phyloP scores from a whole-genome alignment of 345 rosid species.

The Ricinus communis region DNA sequence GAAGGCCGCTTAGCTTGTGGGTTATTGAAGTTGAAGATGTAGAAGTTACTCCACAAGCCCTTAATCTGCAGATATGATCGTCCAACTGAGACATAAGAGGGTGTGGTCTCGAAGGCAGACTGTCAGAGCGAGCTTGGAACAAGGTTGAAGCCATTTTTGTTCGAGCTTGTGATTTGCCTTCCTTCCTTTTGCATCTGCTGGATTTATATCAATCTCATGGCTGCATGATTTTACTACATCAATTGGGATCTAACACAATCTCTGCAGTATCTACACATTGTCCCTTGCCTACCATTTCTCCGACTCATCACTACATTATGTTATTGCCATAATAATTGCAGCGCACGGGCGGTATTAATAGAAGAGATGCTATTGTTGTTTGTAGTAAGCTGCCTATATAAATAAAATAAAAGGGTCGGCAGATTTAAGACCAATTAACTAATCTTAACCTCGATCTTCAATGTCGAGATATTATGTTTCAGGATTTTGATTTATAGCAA shows the following conservation, averaged over 20 bases:
- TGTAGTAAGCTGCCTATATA: too few species aligned
- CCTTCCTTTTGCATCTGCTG: neutral
- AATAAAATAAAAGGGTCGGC: too few species aligned
- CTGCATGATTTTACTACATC: neutral
- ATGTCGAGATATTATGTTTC: too few species aligned
- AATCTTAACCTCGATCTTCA: too few species aligned
- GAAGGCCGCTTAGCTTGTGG: conserved; percentile 1
- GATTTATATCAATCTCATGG: neutral
- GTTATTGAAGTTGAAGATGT: conserved; percentile 29
- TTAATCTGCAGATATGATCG: conserved; percentile 36
- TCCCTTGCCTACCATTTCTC: conserved; percentile 4
- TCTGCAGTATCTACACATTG: neutral
- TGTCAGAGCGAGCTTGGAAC: conserved; percentile 48
- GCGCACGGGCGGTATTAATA: neutral
- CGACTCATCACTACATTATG: neutral
- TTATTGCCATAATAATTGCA: neutral
- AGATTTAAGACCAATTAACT: too few species aligned
- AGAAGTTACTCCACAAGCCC: conserved; percentile 22
- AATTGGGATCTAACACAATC: conserved; percentile 4
- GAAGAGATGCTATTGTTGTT: too few species aligned
- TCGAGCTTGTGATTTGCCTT: neutral
- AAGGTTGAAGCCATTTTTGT: conserved; percentile 33
- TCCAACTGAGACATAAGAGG: conserved; percentile 36
- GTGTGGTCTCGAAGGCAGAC: conserved; percentile 45
- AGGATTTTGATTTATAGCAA: too few species aligned